Base-by-base conservation (phyloP, 208 protist genomes). In the Trypanosoma melophagium region DNA sequence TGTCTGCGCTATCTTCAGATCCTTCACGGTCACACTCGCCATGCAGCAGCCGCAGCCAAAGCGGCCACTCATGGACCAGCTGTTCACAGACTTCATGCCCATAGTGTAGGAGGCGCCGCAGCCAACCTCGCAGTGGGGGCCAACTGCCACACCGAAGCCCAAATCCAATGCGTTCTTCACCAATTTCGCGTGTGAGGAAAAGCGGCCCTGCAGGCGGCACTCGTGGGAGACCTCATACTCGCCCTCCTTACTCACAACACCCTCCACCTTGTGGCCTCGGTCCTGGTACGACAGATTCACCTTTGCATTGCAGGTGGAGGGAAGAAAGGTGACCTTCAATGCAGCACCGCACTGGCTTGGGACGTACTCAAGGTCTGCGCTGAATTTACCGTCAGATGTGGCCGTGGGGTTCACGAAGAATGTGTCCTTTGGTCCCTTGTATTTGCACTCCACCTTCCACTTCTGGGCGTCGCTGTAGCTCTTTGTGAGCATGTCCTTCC, bases 371-470 rank as follows among this genome's bases (percentile, higher is more conserved):
- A 90, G 66, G 12, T 91, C 84, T 19, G 71, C 67, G 2, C 67
- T 76, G 40, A 91, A 66, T 14, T n/a, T 44, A 19, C 69, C 68
- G 47, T 86, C 64, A n/a, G 66, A 73, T n/a, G 57, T 61, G 9
- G 59, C 73, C 69, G 76, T 61, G 60, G 84, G 83, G 83, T 89
- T 90, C 56, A 90, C 69, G 58, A 82, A 74, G 40, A 94, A 67
- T 16, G 54, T 73, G 51, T 84, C 79, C 74, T 82, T 79, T 25
- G 77, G 56, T 54, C 74, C 81, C 75, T 91, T 94, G 74, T 83
- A 73, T 74, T 92, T 92, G 80, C 74, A 76, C 84, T 95, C 86
- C 53, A 92, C 28, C 62, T 85, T 90, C 86, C 86, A 91, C 54
- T 57, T 65, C 25, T 59, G 45, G 22, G 80, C 13, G n/a, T 63